Evolutionary conservation across 176 grass and related monocot genomes (phyloP).

Genomic region (Carex kokanica): DNA sequence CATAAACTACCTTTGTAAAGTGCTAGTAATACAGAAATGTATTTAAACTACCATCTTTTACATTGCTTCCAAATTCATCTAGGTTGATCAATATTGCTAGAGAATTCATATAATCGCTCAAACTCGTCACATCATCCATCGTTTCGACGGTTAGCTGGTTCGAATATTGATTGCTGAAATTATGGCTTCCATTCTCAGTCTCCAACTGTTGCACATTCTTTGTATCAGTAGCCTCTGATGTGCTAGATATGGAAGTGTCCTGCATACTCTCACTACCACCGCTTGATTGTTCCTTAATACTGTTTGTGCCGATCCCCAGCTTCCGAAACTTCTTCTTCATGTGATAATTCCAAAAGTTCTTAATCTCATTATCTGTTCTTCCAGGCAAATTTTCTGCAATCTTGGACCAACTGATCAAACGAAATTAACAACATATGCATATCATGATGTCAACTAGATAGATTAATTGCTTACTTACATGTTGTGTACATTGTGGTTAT

Average conservation of each 20-base stretch:
- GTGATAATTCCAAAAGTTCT: conserved; percentile 70
- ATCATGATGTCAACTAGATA: background rate
- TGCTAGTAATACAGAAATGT: background rate
- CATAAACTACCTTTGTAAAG: too few species aligned
- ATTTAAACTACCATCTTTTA: background rate
- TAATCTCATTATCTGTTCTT: conserved; percentile 83
- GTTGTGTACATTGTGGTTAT: background rate
- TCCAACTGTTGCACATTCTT: background rate
- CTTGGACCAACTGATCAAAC: conserved; percentile 50
- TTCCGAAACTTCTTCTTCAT: conserved; percentile 43
- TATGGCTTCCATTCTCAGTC: background rate
- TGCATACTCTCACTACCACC: background rate
- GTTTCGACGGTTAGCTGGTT: background rate
- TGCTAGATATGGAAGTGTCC: background rate
- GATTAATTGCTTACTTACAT: background rate
- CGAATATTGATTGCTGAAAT: background rate
- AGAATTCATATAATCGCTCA: conserved; percentile 23
- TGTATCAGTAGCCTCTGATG: background rate
- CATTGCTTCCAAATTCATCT: background rate
- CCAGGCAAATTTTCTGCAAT: conserved; percentile 66
- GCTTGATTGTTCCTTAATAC: background rate
- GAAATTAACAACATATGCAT: background rate
- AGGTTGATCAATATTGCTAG: conserved; percentile 8
- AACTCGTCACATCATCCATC: background rate
- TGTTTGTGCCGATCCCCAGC: background rate